Percentiles rank a stretch among this genome's conserved stretches.
phyloP scores from a whole-genome alignment of 345 rosid species.

The Arabidopsis suecica region DNA sequence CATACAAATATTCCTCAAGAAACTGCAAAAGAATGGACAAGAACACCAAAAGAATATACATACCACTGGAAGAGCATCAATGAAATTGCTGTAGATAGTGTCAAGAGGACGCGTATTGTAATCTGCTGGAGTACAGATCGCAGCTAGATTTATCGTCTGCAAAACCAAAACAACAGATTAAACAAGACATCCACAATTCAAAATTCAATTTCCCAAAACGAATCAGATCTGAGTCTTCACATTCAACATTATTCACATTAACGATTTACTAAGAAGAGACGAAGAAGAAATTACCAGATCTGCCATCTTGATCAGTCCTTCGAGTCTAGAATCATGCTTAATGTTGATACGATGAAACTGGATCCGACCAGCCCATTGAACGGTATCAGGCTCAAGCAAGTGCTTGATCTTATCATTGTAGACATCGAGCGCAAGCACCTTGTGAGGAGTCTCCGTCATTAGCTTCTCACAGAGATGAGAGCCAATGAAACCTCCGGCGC shows the following conservation, averaged over 20 bases:
- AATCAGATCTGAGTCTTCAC: slow-evolving; percentile 40
- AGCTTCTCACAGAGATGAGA: slow-evolving; percentile 97
- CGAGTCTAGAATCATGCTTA: slow-evolving; percentile 95
- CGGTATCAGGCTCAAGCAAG: slow-evolving; percentile 72
- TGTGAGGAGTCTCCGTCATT: slow-evolving; percentile 79
- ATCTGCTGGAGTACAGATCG: slow-evolving; percentile 99
- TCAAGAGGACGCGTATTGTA: slow-evolving; percentile 99
- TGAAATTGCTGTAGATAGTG: slow-evolving; percentile 98
- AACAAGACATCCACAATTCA: slow-evolving; percentile 6
- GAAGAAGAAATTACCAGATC: slow-evolving; percentile 69
- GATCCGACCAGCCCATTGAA: slow-evolving; percentile 73
- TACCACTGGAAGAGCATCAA: slow-evolving; percentile 99
- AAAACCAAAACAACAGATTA: slow-evolving; percentile 23
- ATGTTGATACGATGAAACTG: slow-evolving; percentile 97
- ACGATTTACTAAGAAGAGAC: background rate
- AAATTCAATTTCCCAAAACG: background rate
- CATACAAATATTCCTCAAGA: background rate
- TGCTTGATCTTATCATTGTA: slow-evolving; percentile 97
- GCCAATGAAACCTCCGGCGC: slow-evolving; percentile 98
- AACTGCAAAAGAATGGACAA: background rate
- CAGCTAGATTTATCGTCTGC: slow-evolving; percentile 95
- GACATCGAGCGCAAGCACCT: slow-evolving; percentile 88
- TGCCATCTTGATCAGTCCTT: slow-evolving; percentile 93
- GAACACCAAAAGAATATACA: slow-evolving; percentile 19
- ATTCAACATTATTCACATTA: background rate